Conservation (phyloP, 108 stramenopile genomes). For the Asterionellopsis glacialis region DNA sequence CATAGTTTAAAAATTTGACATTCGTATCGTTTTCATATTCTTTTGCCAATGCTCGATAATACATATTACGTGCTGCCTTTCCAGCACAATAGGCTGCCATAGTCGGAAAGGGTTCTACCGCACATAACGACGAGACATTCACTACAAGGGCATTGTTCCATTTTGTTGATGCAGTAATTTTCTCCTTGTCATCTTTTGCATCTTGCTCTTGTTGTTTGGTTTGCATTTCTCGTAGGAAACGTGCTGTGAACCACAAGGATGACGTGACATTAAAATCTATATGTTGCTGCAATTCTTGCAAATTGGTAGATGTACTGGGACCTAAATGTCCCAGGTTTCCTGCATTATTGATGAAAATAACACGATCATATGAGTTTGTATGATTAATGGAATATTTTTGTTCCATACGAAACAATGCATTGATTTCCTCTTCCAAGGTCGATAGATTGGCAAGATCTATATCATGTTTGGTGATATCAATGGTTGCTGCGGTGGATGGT, state of each 20-base stretch:
- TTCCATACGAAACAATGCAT: constrained; percentile 24
- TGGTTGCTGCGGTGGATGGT: not conserved
- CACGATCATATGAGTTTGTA: constrained; percentile 19
- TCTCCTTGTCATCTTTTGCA: not conserved
- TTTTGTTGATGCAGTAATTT: not conserved
- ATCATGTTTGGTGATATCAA: constrained; percentile 28
- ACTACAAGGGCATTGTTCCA: constrained; percentile 19
- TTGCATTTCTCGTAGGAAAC: constrained; percentile 29
- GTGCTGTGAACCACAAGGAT: constrained; percentile 47
- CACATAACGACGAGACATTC: constrained; percentile 72
- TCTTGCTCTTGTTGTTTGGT: constrained; percentile 4
- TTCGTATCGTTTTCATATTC: constrained; percentile 19
- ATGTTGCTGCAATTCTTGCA: constrained; percentile 36
- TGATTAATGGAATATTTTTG: not conserved
- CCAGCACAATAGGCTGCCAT: constrained; percentile 72
- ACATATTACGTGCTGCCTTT: constrained; percentile 77
- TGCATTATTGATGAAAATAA: constrained; percentile 72
- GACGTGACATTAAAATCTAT: constrained; percentile 75
- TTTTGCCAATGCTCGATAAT: constrained; percentile 55
- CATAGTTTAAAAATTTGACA: constrained; percentile 68
- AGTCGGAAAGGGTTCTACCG: constrained; percentile 58
- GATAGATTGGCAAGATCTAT: constrained; percentile 67
- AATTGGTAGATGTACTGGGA: constrained; percentile 17
- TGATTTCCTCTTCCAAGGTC: constrained; percentile 32
- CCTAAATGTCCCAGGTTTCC: constrained; percentile 67